Base-by-base conservation (phyloP, 2,329 filamentous ascomycete genomes). In the Coniella lustricola region DNA sequence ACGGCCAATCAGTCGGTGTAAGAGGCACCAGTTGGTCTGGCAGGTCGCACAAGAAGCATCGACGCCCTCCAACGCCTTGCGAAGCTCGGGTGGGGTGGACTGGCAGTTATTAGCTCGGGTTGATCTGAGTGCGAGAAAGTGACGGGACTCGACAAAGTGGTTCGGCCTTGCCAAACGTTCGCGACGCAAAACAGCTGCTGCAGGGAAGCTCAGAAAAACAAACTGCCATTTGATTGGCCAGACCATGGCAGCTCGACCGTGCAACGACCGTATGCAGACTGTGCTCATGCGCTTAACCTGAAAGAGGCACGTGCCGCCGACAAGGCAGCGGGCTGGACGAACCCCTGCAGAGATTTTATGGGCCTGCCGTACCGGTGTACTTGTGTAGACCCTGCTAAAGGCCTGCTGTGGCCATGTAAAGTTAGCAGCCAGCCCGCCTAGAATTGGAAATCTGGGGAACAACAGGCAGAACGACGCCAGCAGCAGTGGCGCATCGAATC, bases 401-500 rank as follows among this genome's bases (percentile, higher is more conserved):
- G n/a, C n/a, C n/a, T n/a, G n/a, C n/a, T n/a, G n/a, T n/a, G n/a
- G n/a, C n/a, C n/a, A n/a, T n/a, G n/a, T n/a, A n/a, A n/a, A 29
- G 5, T 29, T 29, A 29, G 25, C 25, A 29, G 25, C 5, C 10
- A n/a, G 25, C 25, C 25, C 25, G 25, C 16, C 25, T 7, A 16
- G 7, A 20, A 32, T 20, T 32, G 18, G 36, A 46, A 49, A 44
- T 46, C 46, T 52, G 50, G 50, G 50, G 46, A 44, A 48, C n/a
- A 35, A 5, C 7, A 10, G 22, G 20, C n/a, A n/a, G 16, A 20
- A 16, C 8, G 12, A 25, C 9, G 16, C n/a, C n/a, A 31, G 7
- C 20, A 37, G 42, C 34, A 32, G 34, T 10, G 25, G 31, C 22
- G 22, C 42, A 44, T 36, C 20, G 42, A 8, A 41, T 44, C 17